phyloP scores from a whole-genome alignment of 2,329 filamentous ascomycete genomes.

The Aspergillus proliferans region DNA sequence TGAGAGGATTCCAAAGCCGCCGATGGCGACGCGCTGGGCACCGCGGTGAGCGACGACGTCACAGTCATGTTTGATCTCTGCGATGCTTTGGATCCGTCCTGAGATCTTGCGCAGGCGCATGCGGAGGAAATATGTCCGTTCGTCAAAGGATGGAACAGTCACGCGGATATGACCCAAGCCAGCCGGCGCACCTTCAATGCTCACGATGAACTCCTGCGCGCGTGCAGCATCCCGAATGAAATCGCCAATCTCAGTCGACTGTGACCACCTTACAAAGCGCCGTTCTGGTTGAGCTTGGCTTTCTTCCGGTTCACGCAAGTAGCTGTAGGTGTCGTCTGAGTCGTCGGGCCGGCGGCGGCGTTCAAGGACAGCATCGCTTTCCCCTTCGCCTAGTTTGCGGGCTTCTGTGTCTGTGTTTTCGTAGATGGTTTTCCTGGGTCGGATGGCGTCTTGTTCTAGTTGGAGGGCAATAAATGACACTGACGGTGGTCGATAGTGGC shows the following conservation, averaged over 20 bases:
- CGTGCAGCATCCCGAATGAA: slow-evolving; percentile 87
- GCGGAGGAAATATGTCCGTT: slow-evolving; percentile 83
- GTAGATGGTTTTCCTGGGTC: slow-evolving; percentile 32
- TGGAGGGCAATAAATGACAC: slow-evolving; percentile 78
- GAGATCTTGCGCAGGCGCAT: slow-evolving; percentile 68
- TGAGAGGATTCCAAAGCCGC: slow-evolving; percentile 66
- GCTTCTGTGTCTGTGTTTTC: slow-evolving; percentile 39
- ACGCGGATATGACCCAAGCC: slow-evolving; percentile 65
- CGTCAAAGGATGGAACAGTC: slow-evolving; percentile 77
- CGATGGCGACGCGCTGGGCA: slow-evolving; percentile 72
- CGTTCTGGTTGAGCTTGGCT: slow-evolving; percentile 10
- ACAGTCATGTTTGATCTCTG: slow-evolving; percentile 73
- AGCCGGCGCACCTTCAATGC: slow-evolving; percentile 63
- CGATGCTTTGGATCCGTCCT: slow-evolving; percentile 60
- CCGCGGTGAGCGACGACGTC: slow-evolving; percentile 69
- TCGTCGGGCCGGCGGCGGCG: slow-evolving; percentile 47
- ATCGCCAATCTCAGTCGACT: slow-evolving; percentile 83
- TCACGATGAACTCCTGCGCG: slow-evolving; percentile 75
- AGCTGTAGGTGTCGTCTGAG: slow-evolving; percentile 63
- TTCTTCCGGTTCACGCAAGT: slow-evolving; percentile 48
- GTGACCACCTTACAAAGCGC: slow-evolving; percentile 80
- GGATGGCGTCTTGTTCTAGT: slow-evolving; percentile 54
- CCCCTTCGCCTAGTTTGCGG: slow-evolving; percentile 14
- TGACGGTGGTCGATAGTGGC: slow-evolving; percentile 63
- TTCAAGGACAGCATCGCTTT: slow-evolving; percentile 14